phyloP scores from a whole-genome alignment of 495 filamentous ascomycete genomes.

The Penicillium soppii region DNA sequence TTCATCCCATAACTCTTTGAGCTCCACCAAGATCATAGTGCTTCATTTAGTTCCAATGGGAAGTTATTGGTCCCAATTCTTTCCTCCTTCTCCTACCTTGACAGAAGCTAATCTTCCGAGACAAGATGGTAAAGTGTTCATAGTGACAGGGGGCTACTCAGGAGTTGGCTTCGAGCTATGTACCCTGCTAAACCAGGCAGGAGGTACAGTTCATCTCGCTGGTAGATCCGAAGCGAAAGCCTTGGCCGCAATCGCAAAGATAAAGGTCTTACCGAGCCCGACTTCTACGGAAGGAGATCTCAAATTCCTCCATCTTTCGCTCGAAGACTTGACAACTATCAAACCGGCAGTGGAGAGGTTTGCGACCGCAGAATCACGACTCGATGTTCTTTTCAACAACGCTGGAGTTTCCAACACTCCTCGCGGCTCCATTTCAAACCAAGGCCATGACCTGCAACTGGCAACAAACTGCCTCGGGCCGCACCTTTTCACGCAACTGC shows the following conservation, averaged over 20 bases:
- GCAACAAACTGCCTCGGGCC: slow-evolving; percentile 41
- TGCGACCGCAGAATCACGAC: slow-evolving; percentile 32
- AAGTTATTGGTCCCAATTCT: slow-evolving; percentile 23
- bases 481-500: slow-evolving; percentile 31
- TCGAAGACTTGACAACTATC: slow-evolving; percentile 51
- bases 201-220: slow-evolving; percentile 45
- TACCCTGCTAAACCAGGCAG: slow-evolving; percentile 38
- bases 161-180: slow-evolving; percentile 46
- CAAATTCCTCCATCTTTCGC: slow-evolving; percentile 42
- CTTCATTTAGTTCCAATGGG: background rate
- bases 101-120: slow-evolving; percentile 30
- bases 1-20: background rate
- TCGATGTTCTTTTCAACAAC: slow-evolving; percentile 58
- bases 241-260: slow-evolving; percentile 30
- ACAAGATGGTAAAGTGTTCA: slow-evolving; percentile 37
- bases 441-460: slow-evolving; percentile 40
- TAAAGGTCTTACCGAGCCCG: slow-evolving; percentile 15
- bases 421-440: slow-evolving; percentile 22
- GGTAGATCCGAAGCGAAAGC: slow-evolving; percentile 40
- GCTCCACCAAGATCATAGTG: background rate
- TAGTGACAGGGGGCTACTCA: slow-evolving; percentile 40
- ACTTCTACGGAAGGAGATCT: slow-evolving; percentile 28
- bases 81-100: slow-evolving; percentile 28
- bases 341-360: slow-evolving; percentile 44
- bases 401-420: slow-evolving; percentile 46